Evolutionary conservation across 2,329 filamentous ascomycete genomes (phyloP).

Genomic region (Sporothrix curviconia): DNA sequence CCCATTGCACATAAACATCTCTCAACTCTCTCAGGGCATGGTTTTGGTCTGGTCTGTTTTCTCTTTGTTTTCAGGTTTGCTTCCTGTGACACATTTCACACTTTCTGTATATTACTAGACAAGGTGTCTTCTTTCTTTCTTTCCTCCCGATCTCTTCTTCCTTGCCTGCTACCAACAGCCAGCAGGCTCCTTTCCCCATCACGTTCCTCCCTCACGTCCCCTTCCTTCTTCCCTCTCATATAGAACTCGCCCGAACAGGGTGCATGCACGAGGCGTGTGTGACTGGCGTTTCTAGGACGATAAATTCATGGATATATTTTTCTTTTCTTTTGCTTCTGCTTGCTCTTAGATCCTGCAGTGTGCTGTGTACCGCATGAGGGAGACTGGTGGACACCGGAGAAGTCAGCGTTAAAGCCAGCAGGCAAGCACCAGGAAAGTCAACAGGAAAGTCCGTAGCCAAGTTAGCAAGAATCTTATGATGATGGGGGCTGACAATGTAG

Average conservation of each 20-base stretch:
- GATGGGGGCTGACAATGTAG: too few relatives aligned
- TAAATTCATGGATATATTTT: neutral
- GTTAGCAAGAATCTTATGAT: too few relatives aligned
- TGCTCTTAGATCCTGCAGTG: too few relatives aligned
- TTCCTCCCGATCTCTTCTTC: neutral
- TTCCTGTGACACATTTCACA: too few relatives aligned
- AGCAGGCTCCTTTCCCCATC: neutral
- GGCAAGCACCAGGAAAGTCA: too few relatives aligned
- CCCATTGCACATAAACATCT: conserved; percentile 8
- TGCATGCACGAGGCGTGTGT: conserved; percentile 15
- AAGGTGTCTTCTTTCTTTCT: conserved; percentile 8
- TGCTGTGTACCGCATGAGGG: too few relatives aligned
- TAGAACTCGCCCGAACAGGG: conserved; percentile 14
- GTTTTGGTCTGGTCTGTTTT: neutral
- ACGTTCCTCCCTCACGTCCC: neutral
- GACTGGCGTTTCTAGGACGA: conserved; percentile 14
- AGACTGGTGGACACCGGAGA: too few relatives aligned
- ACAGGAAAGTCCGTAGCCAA: too few relatives aligned
- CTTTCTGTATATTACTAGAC: conserved; percentile 9
- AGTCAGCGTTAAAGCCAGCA: too few relatives aligned
- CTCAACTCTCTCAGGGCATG: conserved; percentile 16
- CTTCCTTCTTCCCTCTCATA: conserved; percentile 1
- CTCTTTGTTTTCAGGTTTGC: neutral
- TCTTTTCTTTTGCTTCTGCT: neutral
- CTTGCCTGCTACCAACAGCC: neutral